These are phyloP conservation scores for Trametopsis cervina DNA, from an alignment of 768 basidiomycete genomes.

Conservation along the genomic window DNA sequence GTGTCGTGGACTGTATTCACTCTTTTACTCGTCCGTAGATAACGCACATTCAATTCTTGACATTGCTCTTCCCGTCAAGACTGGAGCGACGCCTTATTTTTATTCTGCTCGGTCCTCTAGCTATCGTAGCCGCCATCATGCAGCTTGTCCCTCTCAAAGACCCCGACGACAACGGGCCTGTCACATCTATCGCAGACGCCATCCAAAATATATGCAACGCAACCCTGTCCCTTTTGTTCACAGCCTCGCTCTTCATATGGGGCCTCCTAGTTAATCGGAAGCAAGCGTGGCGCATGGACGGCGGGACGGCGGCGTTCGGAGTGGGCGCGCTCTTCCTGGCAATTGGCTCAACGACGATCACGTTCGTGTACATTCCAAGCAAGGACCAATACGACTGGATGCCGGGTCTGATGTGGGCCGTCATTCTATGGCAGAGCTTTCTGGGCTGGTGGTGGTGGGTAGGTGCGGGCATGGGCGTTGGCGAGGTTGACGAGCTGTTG, in stretches of 20 bases:
- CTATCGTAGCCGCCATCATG: slow-evolving; percentile 77
- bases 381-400: slow-evolving; percentile 91
- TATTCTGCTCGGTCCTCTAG: slow-evolving; percentile 80
- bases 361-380: slow-evolving; percentile 78
- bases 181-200: slow-evolving; percentile 56
- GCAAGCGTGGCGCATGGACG: slow-evolving; percentile 94
- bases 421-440: slow-evolving; percentile 96
- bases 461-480: slow-evolving; percentile 79
- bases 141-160: slow-evolving; percentile 69
- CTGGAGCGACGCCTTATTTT: slow-evolving; percentile 86
- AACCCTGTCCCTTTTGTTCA: slow-evolving; percentile 92
- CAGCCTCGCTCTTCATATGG: slow-evolving; percentile 85
- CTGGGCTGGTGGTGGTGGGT: slow-evolving; percentile 99
- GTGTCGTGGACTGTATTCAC: neutral
- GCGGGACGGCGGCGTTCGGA: slow-evolving; percentile 93
- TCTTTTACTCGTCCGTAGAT: slow-evolving; percentile 42
- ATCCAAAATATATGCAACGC: slow-evolving; percentile 95
- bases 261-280: slow-evolving; percentile 83
- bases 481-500: slow-evolving; percentile 62
- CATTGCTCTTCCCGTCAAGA: slow-evolving; percentile 86
- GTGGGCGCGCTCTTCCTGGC: slow-evolving; percentile 79
- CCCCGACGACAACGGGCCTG: slow-evolving; percentile 20
- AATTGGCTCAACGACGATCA: slow-evolving; percentile 73
- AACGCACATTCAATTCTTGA: slow-evolving; percentile 96
- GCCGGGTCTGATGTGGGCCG: slow-evolving; percentile 81